These are phyloP conservation scores for Tuber aestivum DNA, from an alignment of 495 filamentous ascomycete species.

Conservation along the genomic window DNA sequence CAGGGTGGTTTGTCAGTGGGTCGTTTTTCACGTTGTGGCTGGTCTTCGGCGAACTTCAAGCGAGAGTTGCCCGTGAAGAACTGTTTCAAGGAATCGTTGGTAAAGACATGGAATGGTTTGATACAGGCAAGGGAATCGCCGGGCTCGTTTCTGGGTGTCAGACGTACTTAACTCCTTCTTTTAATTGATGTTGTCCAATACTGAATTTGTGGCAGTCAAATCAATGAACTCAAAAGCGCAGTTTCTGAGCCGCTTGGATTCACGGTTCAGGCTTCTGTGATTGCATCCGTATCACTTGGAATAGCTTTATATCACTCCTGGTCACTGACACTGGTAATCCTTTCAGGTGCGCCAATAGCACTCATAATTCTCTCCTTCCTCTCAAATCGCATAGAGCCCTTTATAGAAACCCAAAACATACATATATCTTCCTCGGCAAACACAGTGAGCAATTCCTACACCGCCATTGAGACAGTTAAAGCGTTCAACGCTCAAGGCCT, in stretches of 20 bases:
- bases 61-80: constrained; percentile 54
- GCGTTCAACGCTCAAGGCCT: constrained; percentile 70
- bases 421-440: constrained; percentile 69
- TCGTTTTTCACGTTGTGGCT: constrained; percentile 64
- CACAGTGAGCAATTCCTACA: constrained; percentile 60
- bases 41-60: constrained; percentile 74
- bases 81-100: constrained; percentile 63
- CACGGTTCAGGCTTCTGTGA: constrained; percentile 56
- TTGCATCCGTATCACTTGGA: constrained; percentile 56
- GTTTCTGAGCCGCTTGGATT: constrained; percentile 73
- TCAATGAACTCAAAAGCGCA: constrained; percentile 73
- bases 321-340: constrained; percentile 76
- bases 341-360: constrained; percentile 67
- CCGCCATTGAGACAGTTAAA: constrained; percentile 80
- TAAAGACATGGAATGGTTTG: constrained; percentile 80
- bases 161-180: constrained; percentile 52
- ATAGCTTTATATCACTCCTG: constrained; percentile 74
- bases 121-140: constrained; percentile 62
- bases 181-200: not conserved
- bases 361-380: constrained; percentile 55
- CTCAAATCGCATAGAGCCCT: constrained; percentile 56
- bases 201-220: constrained; percentile 54
- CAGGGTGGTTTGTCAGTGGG: constrained; percentile 60
- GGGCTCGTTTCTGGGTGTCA: constrained; percentile 65
- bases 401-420: constrained; percentile 61